Evolutionary conservation across 2,329 filamentous ascomycete genomes (phyloP), one percentile per base, ranked within the genome.

Genomic region (Aspergillus spinulosporus): DNA sequence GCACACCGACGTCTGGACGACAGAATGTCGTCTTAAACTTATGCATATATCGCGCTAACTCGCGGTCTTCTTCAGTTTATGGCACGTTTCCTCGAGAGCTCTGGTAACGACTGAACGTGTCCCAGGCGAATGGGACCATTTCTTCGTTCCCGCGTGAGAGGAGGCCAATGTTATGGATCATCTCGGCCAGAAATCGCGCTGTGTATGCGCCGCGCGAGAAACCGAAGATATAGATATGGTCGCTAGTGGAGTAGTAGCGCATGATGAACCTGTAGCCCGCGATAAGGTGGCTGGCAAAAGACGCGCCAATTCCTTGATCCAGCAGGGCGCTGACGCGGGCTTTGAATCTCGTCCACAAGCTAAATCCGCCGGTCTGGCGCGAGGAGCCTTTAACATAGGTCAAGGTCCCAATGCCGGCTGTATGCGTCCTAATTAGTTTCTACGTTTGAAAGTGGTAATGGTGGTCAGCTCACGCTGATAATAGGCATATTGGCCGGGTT

Each of bases 81-180:
- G 53, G 56, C 6, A 36, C 58, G 59, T 58, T 70, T 4, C 71
- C 70, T 26, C 68, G 65, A 6, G 69, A 59, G n/a, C 68, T 69
- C 42, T 72, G 70, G 15, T 67, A 68, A 14, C 69, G 68, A 46
- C 65, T 65, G 39, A 68, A 68, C 2, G 66, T 63, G 3, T 59
- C 54, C 52, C 68, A 82, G 4, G 77, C 80, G 51, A 83, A 83
- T 0, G 73, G 74, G 1, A 82, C 76, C 79, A 82, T 79, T 43
- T 82, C 80, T 56, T 82, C 80, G 54, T 82, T 82, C 5, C 80
- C 80, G 46, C 76, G 75, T 48, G 77, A 80, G 4, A 83, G 72
- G 0, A 83, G 69, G 2, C 54, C 58, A 26, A 59, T 59, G 32
- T 54, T 59, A 36, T 54, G 52, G 43, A 59, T 56, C 53, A 59